Evolutionary conservation across 2,329 filamentous ascomycete genomes (phyloP).

Genomic region (Alternaria sp.): DNA sequence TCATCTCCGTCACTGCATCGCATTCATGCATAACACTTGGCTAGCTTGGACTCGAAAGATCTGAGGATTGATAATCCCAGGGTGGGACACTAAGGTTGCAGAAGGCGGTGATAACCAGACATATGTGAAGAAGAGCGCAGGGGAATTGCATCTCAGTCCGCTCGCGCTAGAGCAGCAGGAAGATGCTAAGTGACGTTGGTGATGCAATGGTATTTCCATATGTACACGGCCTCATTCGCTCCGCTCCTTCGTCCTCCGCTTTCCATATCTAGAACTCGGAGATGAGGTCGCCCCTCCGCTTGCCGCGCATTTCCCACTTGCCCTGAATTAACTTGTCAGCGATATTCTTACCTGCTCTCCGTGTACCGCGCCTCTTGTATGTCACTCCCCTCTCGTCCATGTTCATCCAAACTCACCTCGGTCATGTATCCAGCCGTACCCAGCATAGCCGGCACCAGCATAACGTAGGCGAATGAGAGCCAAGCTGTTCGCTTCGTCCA

Average conservation of each 20-base stretch:
- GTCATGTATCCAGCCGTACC: slow-evolving; percentile 79
- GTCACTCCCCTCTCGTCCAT: not conserved
- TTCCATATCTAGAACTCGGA: slow-evolving; percentile 71
- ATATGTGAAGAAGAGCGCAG: not conserved
- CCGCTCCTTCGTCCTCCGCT: not conserved
- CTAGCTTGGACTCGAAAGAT: not conserved
- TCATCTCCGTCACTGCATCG: not conserved
- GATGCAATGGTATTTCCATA: slow-evolving; percentile 17
- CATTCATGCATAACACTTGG: not conserved
- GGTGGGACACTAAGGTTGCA: not conserved
- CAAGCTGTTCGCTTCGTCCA: slow-evolving; percentile 87
- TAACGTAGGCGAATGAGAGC: slow-evolving; percentile 79
- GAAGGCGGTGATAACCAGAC: not conserved
- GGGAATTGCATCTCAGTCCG: not conserved
- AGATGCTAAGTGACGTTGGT: not conserved
- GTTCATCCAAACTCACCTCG: slow-evolving; percentile 73
- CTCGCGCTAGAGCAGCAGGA: not conserved
- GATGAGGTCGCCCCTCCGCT: slow-evolving; percentile 87
- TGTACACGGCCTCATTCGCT: slow-evolving; percentile 17
- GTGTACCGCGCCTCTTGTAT: slow-evolving; percentile 20
- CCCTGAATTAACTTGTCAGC: slow-evolving; percentile 65
- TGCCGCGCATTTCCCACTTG: slow-evolving; percentile 84
- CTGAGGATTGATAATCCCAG: not conserved
- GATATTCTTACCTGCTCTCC: not conserved
- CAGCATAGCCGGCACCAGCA: slow-evolving; percentile 75